Evolutionary conservation across 2,329 filamentous ascomycete species (phyloP), one percentile per base, ranked within the genome.

Genomic region (Penicillium brevicompactum): DNA sequence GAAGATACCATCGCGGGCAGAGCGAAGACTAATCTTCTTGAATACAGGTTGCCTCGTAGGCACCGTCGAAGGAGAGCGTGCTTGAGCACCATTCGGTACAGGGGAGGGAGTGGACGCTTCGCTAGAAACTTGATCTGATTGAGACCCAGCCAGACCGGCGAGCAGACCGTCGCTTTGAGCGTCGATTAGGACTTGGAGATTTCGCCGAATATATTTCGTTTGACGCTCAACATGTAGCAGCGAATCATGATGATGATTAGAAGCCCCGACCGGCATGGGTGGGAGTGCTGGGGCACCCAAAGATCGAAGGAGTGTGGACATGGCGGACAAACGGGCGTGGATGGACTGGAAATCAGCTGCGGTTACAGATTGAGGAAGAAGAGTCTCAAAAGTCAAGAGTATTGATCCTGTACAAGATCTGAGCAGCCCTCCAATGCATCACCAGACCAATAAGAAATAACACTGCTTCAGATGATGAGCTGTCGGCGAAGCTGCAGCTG

Each of bases 111-210:
- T 74, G 48, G 66, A 66, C 59, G 78, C 84, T 40, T 77, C 78
- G 32, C 76, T 80, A 1, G 81, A 82, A 1, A 49, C 56, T 54
- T 80, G 78, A 58, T 83, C 78, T 30, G 59, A 47, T 5, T 67
- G 64, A 24, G 73, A 68, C 11, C 70, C 71, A 11, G 72, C 70
- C 3, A 83, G 68, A 3, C 79, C 80, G 45, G 78, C 76, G 40
- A 80, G 73, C 30, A 87, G 73, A 16, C 80, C 83, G 61, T 85
- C 82, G 31, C 82, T 81, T 67, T 87, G 84, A 9, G 82, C 82
- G 69, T 87, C 84, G 21, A 87, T 80, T 10, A 86, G 72, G 53
- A 76, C 75, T 67, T 87, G 84, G 9, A 87, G 75, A 57, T 83
- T 81, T 49, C 77, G 76, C 64, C 87, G 79, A 9, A 87, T 78